Conservation (phyloP, 257 asterid species). For the Rhazya stricta region DNA sequence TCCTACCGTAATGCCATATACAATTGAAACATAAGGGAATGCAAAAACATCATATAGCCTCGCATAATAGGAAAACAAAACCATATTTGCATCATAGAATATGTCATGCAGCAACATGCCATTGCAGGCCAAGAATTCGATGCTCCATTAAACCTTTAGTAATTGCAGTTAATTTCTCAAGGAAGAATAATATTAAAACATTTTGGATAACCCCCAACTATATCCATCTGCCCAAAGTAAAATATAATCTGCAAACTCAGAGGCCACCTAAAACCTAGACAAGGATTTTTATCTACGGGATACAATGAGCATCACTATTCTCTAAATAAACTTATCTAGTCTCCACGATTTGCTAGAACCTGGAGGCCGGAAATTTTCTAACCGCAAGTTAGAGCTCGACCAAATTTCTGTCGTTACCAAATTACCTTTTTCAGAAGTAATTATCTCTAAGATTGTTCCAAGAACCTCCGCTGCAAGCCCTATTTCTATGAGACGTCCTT, state of each 20-base stretch:
- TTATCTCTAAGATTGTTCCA: slow-evolving; percentile 38
- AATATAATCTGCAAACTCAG: slow-evolving; percentile 13
- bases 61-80: background rate
- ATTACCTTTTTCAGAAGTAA: slow-evolving; percentile 32
- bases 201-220: background rate
- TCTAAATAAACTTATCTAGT: slow-evolving; percentile 41
- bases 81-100: background rate
- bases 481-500: slow-evolving; percentile 37
- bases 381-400: slow-evolving; percentile 26
- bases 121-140: slow-evolving; percentile 8
- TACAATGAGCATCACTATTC: slow-evolving; percentile 16
- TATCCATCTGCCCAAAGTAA: slow-evolving; percentile 12
- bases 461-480: slow-evolving; percentile 50
- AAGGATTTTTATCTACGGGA: slow-evolving; percentile 24
- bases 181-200: slow-evolving; percentile 8
- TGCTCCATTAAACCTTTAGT: slow-evolving; percentile 14
- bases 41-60: background rate
- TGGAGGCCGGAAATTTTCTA: slow-evolving; percentile 35
- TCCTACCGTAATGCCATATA: background rate
- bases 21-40: background rate
- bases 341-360: slow-evolving; percentile 36
- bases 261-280: slow-evolving; percentile 20
- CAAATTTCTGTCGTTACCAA: slow-evolving; percentile 23
- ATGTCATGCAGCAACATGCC: background rate
- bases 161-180: slow-evolving; percentile 15